Evolutionary conservation across 805 yeast genomes (phyloP).

Genomic region (Saturnispora besseyi): DNA sequence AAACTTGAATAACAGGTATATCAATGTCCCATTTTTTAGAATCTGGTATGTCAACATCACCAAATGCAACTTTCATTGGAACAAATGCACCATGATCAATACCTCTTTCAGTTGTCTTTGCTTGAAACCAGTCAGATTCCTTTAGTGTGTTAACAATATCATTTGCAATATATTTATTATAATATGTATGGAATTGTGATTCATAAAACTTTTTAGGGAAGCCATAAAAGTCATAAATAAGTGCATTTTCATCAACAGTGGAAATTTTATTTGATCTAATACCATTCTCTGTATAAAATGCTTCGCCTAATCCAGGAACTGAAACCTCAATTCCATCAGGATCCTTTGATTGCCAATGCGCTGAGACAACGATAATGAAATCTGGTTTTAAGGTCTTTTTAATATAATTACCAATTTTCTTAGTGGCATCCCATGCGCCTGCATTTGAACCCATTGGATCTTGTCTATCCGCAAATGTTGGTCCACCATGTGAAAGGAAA

Average conservation of each 20-base stretch:
- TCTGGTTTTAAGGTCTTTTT: slow-evolving; percentile 47
- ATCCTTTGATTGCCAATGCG: slow-evolving; percentile 61
- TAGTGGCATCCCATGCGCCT: slow-evolving; percentile 51
- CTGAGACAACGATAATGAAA: slow-evolving; percentile 58
- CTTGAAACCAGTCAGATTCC: slow-evolving; percentile 33
- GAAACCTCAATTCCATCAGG: slow-evolving; percentile 40
- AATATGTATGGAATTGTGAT: slow-evolving; percentile 49
- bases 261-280: slow-evolving; percentile 16
- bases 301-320: slow-evolving; percentile 28
- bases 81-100: slow-evolving; percentile 83
- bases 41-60: slow-evolving; percentile 28
- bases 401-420: slow-evolving; percentile 44
- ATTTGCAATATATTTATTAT: slow-evolving; percentile 35
- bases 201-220: slow-evolving; percentile 59
- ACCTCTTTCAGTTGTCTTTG: slow-evolving; percentile 47
- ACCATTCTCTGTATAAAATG: slow-evolving; percentile 13
- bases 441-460: slow-evolving; percentile 39
- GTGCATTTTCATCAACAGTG: slow-evolving; percentile 34
- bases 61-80: slow-evolving; percentile 65
- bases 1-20: slow-evolving; percentile 42
- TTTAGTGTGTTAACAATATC: slow-evolving; percentile 35
- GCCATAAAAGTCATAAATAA: slow-evolving; percentile 69
- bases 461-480: slow-evolving; percentile 58
- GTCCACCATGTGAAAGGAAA: slow-evolving; percentile 80
- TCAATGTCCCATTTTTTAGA: slow-evolving; percentile 36